Conservation (phyloP, 805 yeast species). For the Cyberlindnera euphorbiae region DNA sequence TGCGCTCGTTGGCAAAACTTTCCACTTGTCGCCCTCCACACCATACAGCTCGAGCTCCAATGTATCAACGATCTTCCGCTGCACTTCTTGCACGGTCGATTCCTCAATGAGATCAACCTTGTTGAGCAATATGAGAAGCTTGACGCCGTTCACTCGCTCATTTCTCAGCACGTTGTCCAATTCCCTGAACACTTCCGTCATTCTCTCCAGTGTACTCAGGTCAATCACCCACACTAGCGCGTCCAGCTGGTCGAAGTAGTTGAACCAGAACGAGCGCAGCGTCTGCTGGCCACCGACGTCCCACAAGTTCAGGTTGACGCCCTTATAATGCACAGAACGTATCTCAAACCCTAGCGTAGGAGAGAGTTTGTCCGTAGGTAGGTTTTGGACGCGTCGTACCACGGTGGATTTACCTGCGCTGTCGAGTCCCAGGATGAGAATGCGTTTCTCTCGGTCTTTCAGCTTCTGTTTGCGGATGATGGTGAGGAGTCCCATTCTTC, state of each 20-base stretch:
- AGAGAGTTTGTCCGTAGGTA: conserved; percentile 50
- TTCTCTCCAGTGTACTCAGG: conserved; percentile 50
- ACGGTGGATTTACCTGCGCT: conserved; percentile 90
- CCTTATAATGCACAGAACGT: conserved; percentile 43
- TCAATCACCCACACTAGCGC: conserved; percentile 86
- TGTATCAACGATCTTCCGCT: conserved; percentile 5
- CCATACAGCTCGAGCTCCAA: conserved; percentile 12
- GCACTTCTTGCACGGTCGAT: conserved; percentile 12
- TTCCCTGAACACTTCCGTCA: conserved; percentile 62
- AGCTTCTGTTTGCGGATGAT: conserved; percentile 78
- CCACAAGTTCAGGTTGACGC: conserved; percentile 55
- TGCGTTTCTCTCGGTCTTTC: conserved; percentile 72
- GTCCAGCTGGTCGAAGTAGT: conserved; percentile 70
- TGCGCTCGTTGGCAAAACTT: conserved; percentile 12
- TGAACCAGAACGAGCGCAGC: conserved; percentile 86
- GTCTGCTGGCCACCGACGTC: conserved; percentile 90
- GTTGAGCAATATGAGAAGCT: conserved; percentile 65
- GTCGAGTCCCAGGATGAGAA: conserved; percentile 79
- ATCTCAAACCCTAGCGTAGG: conserved; percentile 94
- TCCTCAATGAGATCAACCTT: conserved; percentile 57
- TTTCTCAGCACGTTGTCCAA: conserved; percentile 49
- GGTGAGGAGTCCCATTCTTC: conserved; percentile 85
- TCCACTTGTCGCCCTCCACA: conserved; percentile 14
- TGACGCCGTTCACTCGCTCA: conserved; percentile 65
- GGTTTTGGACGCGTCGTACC: conserved; percentile 49